Conservation (phyloP, 306 rosid genomes). For the Quercus alba region DNA sequence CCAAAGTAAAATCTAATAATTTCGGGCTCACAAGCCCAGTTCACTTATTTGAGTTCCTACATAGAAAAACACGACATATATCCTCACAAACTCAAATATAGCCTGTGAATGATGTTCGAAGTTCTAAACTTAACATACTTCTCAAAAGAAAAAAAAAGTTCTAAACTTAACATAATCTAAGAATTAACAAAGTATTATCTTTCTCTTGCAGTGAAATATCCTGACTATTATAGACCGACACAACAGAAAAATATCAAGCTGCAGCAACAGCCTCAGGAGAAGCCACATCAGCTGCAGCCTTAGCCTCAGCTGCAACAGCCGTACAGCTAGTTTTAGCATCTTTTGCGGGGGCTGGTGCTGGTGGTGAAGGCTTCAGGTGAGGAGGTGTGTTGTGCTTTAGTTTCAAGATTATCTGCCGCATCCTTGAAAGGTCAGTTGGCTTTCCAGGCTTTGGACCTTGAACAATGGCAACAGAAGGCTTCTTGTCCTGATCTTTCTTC, state of each 20-base stretch:
- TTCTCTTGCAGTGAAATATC: neutral
- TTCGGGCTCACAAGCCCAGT: neutral
- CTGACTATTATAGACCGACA: neutral
- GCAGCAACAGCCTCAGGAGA: conserved; percentile 24
- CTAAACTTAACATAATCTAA: neutral
- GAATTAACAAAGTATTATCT: no score
- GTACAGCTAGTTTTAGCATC: conserved; percentile 14
- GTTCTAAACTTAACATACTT: neutral
- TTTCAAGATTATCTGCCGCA: conserved; percentile 40
- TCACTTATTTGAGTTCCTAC: neutral
- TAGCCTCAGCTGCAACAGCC: neutral
- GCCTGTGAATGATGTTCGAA: neutral
- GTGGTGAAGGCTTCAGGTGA: conserved; percentile 31
- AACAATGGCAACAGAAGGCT: conserved; percentile 25
- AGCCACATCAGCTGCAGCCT: neutral
- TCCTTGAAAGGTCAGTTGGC: conserved; percentile 46
- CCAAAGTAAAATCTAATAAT: neutral
- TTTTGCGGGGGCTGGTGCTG: neutral
- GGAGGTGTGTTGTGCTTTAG: conserved; percentile 42
- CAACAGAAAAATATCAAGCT: conserved; percentile 16
- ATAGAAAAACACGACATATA: neutral
- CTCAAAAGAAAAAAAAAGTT: no score
- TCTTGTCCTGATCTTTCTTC: conserved; percentile 39
- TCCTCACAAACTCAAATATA: neutral
- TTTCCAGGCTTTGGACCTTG: conserved; percentile 52